These are phyloP conservation scores for Ganoderma sinense DNA, from an alignment of 1,284 basidiomycete species.

Conservation along the genomic window DNA sequence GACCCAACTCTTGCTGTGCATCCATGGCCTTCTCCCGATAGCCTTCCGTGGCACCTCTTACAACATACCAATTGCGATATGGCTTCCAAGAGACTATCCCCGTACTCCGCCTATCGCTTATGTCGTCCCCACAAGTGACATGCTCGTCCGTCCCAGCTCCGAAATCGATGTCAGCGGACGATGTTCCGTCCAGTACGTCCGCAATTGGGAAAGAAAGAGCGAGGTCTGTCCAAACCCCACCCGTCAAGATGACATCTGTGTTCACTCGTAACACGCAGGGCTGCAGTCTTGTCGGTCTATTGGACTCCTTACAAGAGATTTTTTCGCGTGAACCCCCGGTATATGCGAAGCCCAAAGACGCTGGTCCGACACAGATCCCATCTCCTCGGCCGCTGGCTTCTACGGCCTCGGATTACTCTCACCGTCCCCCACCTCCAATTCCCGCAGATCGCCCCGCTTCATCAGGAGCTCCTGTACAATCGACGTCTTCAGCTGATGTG, in stretches of 20 bases:
- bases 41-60: conserved; percentile 81
- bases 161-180: conserved; percentile 88
- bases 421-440: conserved; percentile 42
- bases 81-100: conserved; percentile 88
- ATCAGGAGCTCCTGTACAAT: conserved; percentile 32
- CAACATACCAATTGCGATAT: conserved; percentile 93
- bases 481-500: conserved; percentile 26
- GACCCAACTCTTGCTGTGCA: conserved; percentile 87
- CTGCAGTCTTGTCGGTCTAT: conserved; percentile 69
- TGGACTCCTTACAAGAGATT: conserved; percentile 78
- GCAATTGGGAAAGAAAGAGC: conserved; percentile 82
- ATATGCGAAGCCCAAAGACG: conserved; percentile 80
- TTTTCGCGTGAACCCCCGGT: conserved; percentile 92
- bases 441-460: conserved; percentile 30
- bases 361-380: conserved; percentile 28
- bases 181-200: conserved; percentile 73
- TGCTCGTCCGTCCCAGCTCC: conserved; percentile 85
- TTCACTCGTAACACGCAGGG: conserved; percentile 52
- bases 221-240: conserved; percentile 62
- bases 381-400: conserved; percentile 32
- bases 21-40: conserved; percentile 94
- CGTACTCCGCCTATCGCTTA: conserved; percentile 87
- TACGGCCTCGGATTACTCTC: conserved; percentile 34
- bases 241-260: conserved; percentile 21
- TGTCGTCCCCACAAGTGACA: conserved; percentile 92